These are phyloP conservation scores for Ophiorrhiza pumila DNA, from an alignment of 257 asterid species.

Conservation along the genomic window DNA sequence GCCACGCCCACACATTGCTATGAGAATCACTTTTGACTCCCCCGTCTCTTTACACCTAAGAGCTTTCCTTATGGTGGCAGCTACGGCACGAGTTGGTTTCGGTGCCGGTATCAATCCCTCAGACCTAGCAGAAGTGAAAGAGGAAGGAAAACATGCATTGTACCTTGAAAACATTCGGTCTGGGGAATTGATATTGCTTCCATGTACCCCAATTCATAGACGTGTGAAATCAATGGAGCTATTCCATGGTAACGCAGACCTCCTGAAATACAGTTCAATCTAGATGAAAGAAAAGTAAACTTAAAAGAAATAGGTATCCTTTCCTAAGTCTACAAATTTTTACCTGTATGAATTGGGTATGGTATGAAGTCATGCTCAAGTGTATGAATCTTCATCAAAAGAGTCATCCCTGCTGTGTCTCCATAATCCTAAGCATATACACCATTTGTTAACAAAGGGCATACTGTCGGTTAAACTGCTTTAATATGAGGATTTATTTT, in stretches of 20 bases:
- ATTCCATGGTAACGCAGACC: conserved; percentile 95
- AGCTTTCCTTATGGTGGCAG: conserved; percentile 89
- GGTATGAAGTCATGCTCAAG: conserved; percentile 96
- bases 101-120: conserved; percentile 96
- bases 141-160: too few species aligned
- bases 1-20: conserved; percentile 98
- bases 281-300: neutral
- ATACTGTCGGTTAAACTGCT: conserved; percentile 91
- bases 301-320: neutral
- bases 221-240: conserved; percentile 92
- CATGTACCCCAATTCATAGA: conserved; percentile 69
- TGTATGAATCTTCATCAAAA: conserved; percentile 95
- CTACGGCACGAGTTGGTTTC: conserved; percentile 87
- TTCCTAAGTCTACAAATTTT: neutral
- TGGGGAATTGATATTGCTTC: conserved; percentile 82
- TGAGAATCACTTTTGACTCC: conserved; percentile 79
- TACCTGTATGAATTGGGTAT: conserved; percentile 90
- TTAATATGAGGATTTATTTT: conserved; percentile 61
- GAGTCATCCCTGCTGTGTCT: conserved; percentile 95
- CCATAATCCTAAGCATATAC: conserved; percentile 89
- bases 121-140: conserved; percentile 62
- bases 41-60: conserved; percentile 76
- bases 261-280: conserved; percentile 37
- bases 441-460: conserved; percentile 91
- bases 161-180: conserved; percentile 86